Percentiles rank a stretch among this genome's conserved stretches.
These are phyloP conservation scores for Yarrowia sp. DNA, from an alignment of 805 yeast species.

Conservation along the genomic window DNA sequence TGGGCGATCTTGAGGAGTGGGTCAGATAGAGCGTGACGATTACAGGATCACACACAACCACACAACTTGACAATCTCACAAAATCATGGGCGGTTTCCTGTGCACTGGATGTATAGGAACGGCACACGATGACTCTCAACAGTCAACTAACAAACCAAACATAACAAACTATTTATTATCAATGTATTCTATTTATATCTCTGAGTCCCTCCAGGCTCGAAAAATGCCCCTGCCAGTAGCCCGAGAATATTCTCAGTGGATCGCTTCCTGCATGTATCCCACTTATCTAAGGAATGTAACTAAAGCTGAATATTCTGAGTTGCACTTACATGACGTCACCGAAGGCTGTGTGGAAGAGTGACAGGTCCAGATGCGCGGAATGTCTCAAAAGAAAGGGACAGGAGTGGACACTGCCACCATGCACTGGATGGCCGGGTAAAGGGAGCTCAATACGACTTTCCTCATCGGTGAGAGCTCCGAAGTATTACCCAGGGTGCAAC, in stretches of 20 bases:
- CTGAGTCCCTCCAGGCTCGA: no score
- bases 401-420: neutral
- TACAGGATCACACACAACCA: neutral
- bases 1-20: slow-evolving; percentile 32
- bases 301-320: neutral
- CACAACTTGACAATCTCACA: neutral
- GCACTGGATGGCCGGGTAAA: neutral
- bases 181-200: slow-evolving; percentile 31
- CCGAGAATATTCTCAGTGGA: no score
- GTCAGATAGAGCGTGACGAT: neutral
- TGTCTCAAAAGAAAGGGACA: neutral
- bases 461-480: neutral
- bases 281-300: slow-evolving; percentile 1
- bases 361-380: slow-evolving; percentile 4
- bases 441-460: neutral
- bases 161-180: slow-evolving; percentile 28
- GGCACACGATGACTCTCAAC: slow-evolving; percentile 23
- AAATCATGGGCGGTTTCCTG: slow-evolving; percentile 2
- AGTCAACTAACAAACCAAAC: slow-evolving; percentile 8
- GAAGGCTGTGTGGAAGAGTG: neutral
- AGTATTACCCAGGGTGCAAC: no score
- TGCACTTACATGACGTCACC: slow-evolving; percentile 12
- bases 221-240: no score
- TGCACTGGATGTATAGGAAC: slow-evolving; percentile 23
- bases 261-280: neutral